Evolutionary conservation across 2,329 filamentous ascomycete genomes (phyloP).

Genomic region (Trichoderma asperellum): DNA sequence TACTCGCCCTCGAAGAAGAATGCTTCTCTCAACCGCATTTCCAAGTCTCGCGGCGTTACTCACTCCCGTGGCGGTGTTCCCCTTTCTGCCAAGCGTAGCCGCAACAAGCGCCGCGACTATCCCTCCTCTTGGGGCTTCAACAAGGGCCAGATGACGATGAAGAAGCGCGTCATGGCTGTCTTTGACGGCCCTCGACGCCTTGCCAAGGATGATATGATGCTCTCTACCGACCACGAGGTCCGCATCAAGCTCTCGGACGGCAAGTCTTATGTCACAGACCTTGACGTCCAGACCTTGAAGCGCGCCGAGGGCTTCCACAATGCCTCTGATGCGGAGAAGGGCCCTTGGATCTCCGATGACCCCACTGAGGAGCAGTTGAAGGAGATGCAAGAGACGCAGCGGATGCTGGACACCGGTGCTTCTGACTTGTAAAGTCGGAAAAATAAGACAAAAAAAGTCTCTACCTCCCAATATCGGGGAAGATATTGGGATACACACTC

Average conservation of each 20-base stretch:
- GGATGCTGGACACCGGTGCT: constrained; percentile 45
- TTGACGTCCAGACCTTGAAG: constrained; percentile 88
- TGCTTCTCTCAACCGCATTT: constrained; percentile 60
- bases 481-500: neutral
- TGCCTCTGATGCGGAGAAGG: constrained; percentile 85
- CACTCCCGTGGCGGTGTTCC: constrained; percentile 75
- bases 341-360: constrained; percentile 78
- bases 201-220: constrained; percentile 99
- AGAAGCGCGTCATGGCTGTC: constrained; percentile 92
- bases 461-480: neutral
- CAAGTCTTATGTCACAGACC: constrained; percentile 84
- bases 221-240: constrained; percentile 92
- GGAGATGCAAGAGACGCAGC: constrained; percentile 65
- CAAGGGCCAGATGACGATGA: constrained; percentile 94
- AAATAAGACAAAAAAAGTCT: neutral
- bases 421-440: constrained; percentile 31
- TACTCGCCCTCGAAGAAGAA: constrained; percentile 51
- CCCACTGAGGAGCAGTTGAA: constrained; percentile 64
- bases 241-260: constrained; percentile 77
- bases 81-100: constrained; percentile 64
- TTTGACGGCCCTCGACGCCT: constrained; percentile 87
- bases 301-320: constrained; percentile 82
- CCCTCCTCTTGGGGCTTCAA: constrained; percentile 92
- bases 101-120: constrained; percentile 92
- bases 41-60: constrained; percentile 74